These are phyloP conservation scores for Linnemannia elongata DNA, from an alignment of 192 early-diverging fungal species.

Conservation along the genomic window DNA sequence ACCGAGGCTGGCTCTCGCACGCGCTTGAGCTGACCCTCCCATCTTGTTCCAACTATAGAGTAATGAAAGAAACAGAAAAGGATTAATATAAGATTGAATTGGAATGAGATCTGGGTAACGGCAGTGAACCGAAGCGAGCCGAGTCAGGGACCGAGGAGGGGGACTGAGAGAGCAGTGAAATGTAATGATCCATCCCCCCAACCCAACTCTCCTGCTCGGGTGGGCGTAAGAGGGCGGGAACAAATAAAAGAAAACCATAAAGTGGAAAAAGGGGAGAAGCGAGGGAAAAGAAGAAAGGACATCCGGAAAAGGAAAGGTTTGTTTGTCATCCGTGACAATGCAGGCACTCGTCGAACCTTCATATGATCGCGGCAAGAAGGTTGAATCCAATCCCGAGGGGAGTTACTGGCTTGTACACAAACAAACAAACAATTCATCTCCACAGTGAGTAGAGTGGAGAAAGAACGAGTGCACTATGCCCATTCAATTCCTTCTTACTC, in stretches of 20 bases:
- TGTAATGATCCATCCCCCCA: background rate
- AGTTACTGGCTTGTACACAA: background rate
- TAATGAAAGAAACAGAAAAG: background rate
- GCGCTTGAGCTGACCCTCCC: slow-evolving; percentile 57
- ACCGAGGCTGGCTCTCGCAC: slow-evolving; percentile 57
- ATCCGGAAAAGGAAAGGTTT: slow-evolving; percentile 15
- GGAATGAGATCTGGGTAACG: background rate
- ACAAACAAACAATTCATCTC: background rate
- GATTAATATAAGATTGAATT: background rate
- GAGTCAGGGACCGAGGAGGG: background rate
- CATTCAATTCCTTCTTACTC: background rate
- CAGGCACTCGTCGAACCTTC: background rate
- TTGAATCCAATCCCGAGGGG: slow-evolving; percentile 30
- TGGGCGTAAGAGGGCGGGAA: background rate
- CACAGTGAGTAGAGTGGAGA: slow-evolving; percentile 2
- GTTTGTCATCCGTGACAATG: slow-evolving; percentile 8
- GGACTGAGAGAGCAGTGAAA: background rate
- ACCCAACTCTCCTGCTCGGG: background rate
- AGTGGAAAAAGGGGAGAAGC: background rate
- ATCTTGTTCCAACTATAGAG: slow-evolving; percentile 27
- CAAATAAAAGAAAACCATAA: background rate
- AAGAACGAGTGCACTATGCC: background rate
- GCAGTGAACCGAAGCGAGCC: slow-evolving; percentile 36
- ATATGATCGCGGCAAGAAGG: slow-evolving; percentile 24
- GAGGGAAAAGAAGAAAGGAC: background rate